Percentiles rank a stretch among this genome's conserved stretches.
These are phyloP conservation scores for Aspergillus awamori DNA, from an alignment of 2,329 filamentous ascomycete genomes.

Conservation along the genomic window DNA sequence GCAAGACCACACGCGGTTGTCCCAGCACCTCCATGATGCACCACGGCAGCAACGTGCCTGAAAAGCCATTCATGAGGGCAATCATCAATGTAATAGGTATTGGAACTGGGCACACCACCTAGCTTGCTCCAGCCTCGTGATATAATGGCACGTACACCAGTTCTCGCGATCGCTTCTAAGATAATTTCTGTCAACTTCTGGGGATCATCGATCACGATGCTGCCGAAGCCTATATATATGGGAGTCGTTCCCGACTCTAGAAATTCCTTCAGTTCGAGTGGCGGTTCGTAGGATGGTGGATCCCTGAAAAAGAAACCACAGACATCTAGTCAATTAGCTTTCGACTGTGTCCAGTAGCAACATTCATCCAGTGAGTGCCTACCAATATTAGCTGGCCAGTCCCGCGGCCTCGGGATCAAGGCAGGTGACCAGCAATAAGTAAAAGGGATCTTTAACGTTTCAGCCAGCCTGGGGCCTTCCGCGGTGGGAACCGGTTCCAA, in stretches of 20 bases:
- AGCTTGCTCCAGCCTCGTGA: conserved; percentile 59
- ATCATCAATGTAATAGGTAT: conserved; percentile 57
- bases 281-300: conserved; percentile 43
- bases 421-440: conserved; percentile 53
- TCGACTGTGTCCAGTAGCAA: no score
- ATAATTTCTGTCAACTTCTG: conserved; percentile 49
- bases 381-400: conserved; percentile 46
- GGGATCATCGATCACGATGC: conserved; percentile 58
- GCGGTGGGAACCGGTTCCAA: conserved; percentile 43
- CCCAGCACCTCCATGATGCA: conserved; percentile 64
- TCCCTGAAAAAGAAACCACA: conserved; percentile 53
- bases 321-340: conserved; percentile 30
- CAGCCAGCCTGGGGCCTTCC: conserved; percentile 41
- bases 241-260: conserved; percentile 52
- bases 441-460: conserved; percentile 44
- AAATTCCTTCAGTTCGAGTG: conserved; percentile 46
- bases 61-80: conserved; percentile 64
- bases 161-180: conserved; percentile 50
- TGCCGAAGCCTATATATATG: conserved; percentile 61
- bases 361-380: conserved; percentile 4
- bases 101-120: conserved; percentile 36
- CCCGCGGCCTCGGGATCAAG: conserved; percentile 44
- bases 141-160: conserved; percentile 56
- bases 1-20: conserved; percentile 60
- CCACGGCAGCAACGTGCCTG: conserved; percentile 56